phyloP scores from a whole-genome alignment of 2,329 filamentous ascomycete species.

The Coleophoma eucalyptorum region DNA sequence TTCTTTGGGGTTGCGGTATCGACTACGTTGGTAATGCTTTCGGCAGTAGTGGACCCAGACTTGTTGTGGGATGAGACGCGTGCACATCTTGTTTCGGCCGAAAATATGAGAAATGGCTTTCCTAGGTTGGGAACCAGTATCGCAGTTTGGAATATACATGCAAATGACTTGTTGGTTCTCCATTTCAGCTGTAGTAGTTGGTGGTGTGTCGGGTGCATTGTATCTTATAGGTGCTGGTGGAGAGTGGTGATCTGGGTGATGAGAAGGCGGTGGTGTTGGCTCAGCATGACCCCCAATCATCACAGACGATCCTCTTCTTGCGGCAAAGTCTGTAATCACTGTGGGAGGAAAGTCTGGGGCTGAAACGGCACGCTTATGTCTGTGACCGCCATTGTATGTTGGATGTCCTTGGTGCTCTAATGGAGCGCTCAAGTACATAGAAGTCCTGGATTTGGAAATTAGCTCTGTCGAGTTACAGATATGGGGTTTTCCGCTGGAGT shows the following conservation, averaged over 20 bases:
- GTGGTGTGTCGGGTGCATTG: slow-evolving; percentile 17
- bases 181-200: slow-evolving; percentile 8
- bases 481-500: not conserved
- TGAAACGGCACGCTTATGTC: slow-evolving; percentile 10
- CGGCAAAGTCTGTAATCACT: slow-evolving; percentile 3
- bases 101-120: slow-evolving; percentile 82
- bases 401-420: slow-evolving; percentile 1
- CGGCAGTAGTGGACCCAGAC: slow-evolving; percentile 77
- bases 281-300: slow-evolving; percentile 15
- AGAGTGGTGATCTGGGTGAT: slow-evolving; percentile 18
- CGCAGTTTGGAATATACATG: slow-evolving; percentile 53
- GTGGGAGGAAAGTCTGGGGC: slow-evolving; percentile 14
- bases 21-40: slow-evolving; percentile 76
- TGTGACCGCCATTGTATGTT: not conserved
- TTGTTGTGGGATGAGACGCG: slow-evolving; percentile 61
- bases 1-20: slow-evolving; percentile 62
- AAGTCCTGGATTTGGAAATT: slow-evolving; percentile 1
- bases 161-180: slow-evolving; percentile 31
- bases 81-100: slow-evolving; percentile 77
- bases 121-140: slow-evolving; percentile 57
- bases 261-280: slow-evolving; percentile 22
- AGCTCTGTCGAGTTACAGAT: too few relatives aligned
- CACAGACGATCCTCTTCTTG: slow-evolving; percentile 5
- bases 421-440: slow-evolving; percentile 4
- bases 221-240: slow-evolving; percentile 11